Evolutionary conservation across 2,329 filamentous ascomycete species (phyloP).

Genomic region (Sporothrix luriei): DNA sequence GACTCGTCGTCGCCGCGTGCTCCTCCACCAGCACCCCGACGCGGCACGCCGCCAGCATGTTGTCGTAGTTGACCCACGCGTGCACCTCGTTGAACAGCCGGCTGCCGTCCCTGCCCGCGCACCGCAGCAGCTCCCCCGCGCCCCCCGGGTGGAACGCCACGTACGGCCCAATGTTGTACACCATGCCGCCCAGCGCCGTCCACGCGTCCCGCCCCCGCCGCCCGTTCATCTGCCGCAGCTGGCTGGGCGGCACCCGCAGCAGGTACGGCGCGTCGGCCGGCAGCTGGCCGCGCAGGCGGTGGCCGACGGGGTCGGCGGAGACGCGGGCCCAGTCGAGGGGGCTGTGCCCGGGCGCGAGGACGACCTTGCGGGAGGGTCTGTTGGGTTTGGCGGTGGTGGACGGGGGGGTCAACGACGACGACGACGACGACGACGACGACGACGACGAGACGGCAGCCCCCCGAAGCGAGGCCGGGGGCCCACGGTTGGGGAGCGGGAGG

Average conservation of each 20-base stretch:
- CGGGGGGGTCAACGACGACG: slow-evolving; percentile 49
- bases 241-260: slow-evolving; percentile 76
- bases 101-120: slow-evolving; percentile 64
- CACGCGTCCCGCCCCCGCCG: slow-evolving; percentile 84
- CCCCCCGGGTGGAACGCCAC: slow-evolving; percentile 89
- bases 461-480: slow-evolving; percentile 36
- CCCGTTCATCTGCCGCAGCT: slow-evolving; percentile 77
- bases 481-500: slow-evolving; percentile 33
- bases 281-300: slow-evolving; percentile 63
- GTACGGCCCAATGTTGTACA: slow-evolving; percentile 94
- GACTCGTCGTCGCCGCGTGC: slow-evolving; percentile 42
- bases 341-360: slow-evolving; percentile 86
- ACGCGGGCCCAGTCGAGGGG: slow-evolving; percentile 95
- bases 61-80: slow-evolving; percentile 73
- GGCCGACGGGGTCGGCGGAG: slow-evolving; percentile 60
- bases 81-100: slow-evolving; percentile 68
- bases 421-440: neutral
- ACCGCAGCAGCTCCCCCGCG: slow-evolving; percentile 68
- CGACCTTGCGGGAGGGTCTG: slow-evolving; percentile 67
- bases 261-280: slow-evolving; percentile 57
- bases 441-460: slow-evolving; percentile 2
- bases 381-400: slow-evolving; percentile 55
- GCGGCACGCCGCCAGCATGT: slow-evolving; percentile 66
- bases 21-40: slow-evolving; percentile 66
- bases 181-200: slow-evolving; percentile 84